Conservation (phyloP, 1,284 basidiomycete species). For the Ustilago loliicola region DNA sequence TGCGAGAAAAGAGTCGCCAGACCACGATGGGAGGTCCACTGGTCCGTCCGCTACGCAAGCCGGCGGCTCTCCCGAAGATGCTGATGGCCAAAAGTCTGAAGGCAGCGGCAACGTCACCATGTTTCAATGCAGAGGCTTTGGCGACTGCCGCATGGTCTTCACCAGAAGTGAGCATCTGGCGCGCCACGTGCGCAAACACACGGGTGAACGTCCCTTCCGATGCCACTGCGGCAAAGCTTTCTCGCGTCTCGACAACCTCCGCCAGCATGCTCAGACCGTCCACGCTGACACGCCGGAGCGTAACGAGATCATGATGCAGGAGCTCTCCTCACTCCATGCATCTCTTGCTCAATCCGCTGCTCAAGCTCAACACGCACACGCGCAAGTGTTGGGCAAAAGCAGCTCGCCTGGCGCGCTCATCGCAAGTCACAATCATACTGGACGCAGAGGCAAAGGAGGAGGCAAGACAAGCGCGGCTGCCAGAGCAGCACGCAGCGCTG, state of each 20-base stretch:
- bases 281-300: conserved; percentile 86
- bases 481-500: conserved; percentile 28
- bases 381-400: conserved; percentile 59
- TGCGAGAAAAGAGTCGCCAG: conserved; percentile 29
- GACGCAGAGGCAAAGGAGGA: conserved; percentile 38
- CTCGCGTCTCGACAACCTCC: conserved; percentile 93
- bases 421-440: conserved; percentile 49
- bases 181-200: conserved; percentile 95
- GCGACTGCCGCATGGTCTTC: conserved; percentile 96
- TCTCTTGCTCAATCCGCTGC: conserved; percentile 75
- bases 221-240: conserved; percentile 97
- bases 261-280: conserved; percentile 95
- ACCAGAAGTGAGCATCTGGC: conserved; percentile 94
- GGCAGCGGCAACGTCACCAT: conserved; percentile 78
- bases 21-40: conserved; percentile 11
- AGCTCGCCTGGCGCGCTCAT: conserved; percentile 48
- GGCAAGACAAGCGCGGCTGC: conserved; percentile 36
- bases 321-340: conserved; percentile 86
- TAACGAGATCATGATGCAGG: conserved; percentile 92
- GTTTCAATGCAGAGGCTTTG: conserved; percentile 93
- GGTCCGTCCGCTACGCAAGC: background rate
- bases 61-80: conserved; percentile 18
- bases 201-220: conserved; percentile 90
- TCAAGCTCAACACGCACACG: conserved; percentile 59
- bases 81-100: conserved; percentile 32